phyloP scores from a whole-genome alignment of 2,329 filamentous ascomycete genomes.

The Fusarium penzigii region DNA sequence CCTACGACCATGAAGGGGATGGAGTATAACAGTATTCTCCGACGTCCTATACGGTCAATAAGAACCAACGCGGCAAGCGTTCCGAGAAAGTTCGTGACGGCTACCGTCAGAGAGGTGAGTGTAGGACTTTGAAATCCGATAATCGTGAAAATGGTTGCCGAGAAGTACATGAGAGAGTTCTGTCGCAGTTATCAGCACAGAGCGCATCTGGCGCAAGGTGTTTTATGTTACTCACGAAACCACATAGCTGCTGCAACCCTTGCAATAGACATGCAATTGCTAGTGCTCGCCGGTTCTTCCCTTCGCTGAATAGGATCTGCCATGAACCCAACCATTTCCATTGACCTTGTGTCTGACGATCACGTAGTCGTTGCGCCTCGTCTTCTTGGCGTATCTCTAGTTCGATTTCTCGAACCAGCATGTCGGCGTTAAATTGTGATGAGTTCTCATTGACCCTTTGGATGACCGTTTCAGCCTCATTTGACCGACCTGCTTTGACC shows the following conservation, averaged over 20 bases:
- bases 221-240: conserved; percentile 60
- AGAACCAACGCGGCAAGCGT: conserved; percentile 73
- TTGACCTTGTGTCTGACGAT: conserved; percentile 27
- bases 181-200: conserved; percentile 30
- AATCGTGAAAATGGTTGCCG: conserved; percentile 76
- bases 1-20: conserved; percentile 82
- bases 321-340: conserved; percentile 48
- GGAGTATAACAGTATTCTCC: conserved; percentile 78
- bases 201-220: background rate
- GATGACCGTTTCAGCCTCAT: conserved; percentile 66
- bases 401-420: conserved; percentile 69
- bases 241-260: conserved; percentile 84
- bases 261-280: conserved; percentile 86
- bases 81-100: conserved; percentile 80
- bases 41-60: conserved; percentile 78
- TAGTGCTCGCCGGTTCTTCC: conserved; percentile 72
- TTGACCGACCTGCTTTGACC: conserved; percentile 64
- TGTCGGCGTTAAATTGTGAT: conserved; percentile 51
- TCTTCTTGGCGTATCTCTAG: conserved; percentile 72
- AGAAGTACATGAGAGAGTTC: conserved; percentile 94
- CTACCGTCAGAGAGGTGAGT: conserved; percentile 76
- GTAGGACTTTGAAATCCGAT: conserved; percentile 79
- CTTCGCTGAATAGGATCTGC: conserved; percentile 56
- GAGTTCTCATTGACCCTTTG: conserved; percentile 60
- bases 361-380: conserved; percentile 44